phyloP scores from a whole-genome alignment of 2,329 filamentous ascomycete species.

The Knufia fluminis region DNA sequence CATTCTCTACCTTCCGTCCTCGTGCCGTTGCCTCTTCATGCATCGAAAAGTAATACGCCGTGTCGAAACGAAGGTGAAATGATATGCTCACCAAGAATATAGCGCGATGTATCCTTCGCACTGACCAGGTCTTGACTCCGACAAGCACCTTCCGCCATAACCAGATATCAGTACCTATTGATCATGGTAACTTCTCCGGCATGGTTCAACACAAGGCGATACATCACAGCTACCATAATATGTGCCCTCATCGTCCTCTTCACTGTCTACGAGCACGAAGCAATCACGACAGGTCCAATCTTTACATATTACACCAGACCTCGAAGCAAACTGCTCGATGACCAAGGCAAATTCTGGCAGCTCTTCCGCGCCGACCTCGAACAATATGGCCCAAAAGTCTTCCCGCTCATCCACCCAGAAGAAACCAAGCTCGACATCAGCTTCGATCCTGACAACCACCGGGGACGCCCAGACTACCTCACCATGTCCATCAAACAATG shows the following conservation, averaged over 20 bases:
- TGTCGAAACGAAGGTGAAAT: no score
- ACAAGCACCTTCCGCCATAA: no score
- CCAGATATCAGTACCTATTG: neutral
- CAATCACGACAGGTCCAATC: neutral
- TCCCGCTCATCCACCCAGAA: constrained; percentile 24
- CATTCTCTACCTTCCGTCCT: no score
- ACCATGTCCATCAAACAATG: constrained; percentile 26
- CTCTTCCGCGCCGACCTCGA: constrained; percentile 28
- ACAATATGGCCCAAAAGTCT: constrained; percentile 25
- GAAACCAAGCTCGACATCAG: constrained; percentile 22
- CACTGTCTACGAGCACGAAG: neutral
- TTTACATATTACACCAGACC: constrained; percentile 6
- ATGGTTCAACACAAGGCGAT: neutral
- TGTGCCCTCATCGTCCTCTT: constrained; percentile 1
- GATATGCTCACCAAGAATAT: no score
- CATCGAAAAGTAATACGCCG: no score
- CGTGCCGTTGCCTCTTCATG: no score
- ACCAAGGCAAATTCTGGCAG: constrained; percentile 26
- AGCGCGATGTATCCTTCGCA: no score
- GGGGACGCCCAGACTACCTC: constrained; percentile 27
- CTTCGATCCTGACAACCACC: constrained; percentile 24
- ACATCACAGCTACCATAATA: neutral
- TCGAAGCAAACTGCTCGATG: neutral
- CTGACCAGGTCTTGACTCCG: no score
- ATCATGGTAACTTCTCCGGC: neutral